Conservation (phyloP, 441 rosid species). For the Lagerstroemia fauriei region DNA sequence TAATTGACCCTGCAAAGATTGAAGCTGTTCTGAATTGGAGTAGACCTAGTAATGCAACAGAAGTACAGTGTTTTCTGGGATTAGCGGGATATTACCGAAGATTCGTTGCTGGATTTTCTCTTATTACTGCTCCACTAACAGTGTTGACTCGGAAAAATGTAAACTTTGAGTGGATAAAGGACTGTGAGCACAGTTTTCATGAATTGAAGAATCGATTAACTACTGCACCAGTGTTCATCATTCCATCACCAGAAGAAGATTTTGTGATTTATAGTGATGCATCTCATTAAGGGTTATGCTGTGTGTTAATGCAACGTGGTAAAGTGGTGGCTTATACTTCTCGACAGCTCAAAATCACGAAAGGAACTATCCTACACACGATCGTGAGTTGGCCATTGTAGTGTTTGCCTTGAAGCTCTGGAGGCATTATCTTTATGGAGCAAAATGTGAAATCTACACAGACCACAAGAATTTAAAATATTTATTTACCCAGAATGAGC, state of each 20-base stretch:
- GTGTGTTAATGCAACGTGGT: constrained; percentile 1
- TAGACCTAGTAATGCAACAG: neutral
- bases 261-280: neutral
- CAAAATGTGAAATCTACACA: neutral
- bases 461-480: neutral
- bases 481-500: neutral
- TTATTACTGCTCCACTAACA: neutral
- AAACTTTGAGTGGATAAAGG: neutral
- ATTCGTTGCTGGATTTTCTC: neutral
- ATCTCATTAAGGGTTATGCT: neutral
- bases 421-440: neutral
- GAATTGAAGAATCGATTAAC: neutral
- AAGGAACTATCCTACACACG: neutral
- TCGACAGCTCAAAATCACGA: neutral
- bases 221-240: neutral
- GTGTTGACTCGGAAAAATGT: neutral
- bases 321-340: neutral
- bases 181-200: neutral
- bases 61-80: neutral
- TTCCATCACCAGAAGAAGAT: neutral
- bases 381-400: neutral
- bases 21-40: neutral
- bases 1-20: neutral
- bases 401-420: neutral
- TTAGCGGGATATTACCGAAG: neutral